phyloP scores from a whole-genome alignment of 352 stramenopile genomes.

The Phytopythium montanum region DNA sequence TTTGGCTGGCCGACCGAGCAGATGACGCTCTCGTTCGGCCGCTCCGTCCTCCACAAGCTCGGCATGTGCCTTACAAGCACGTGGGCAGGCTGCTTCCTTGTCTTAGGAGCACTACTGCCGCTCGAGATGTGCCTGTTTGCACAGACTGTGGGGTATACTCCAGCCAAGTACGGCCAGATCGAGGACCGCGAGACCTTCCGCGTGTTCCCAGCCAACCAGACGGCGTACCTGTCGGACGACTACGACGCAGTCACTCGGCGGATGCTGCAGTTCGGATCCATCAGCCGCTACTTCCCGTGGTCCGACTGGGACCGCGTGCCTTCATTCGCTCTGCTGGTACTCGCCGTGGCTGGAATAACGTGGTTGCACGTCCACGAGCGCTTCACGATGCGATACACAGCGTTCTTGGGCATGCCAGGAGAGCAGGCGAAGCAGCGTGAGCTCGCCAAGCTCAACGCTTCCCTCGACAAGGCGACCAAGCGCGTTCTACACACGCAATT shows the following conservation, averaged over 20 bases:
- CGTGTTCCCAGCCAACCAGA: slow-evolving; percentile 16
- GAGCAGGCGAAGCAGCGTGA: slow-evolving; percentile 2
- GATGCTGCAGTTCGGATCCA: slow-evolving; percentile 33
- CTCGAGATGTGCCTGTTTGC: slow-evolving; percentile 46
- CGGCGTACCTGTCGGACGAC: not conserved
- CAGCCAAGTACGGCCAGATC: slow-evolving; percentile 27
- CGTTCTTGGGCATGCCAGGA: slow-evolving; percentile 22
- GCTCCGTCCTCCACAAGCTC: slow-evolving; percentile 4
- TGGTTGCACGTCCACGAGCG: slow-evolving; percentile 39
- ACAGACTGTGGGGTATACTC: slow-evolving; percentile 39
- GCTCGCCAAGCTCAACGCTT: slow-evolving; percentile 16
- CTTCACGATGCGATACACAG: slow-evolving; percentile 31
- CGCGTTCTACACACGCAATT: slow-evolving; percentile 18
- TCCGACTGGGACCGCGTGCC: slow-evolving; percentile 43
- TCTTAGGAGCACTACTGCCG: slow-evolving; percentile 42
- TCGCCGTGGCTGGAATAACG: slow-evolving; percentile 13
- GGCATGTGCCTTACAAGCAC: slow-evolving; percentile 36
- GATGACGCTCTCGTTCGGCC: slow-evolving; percentile 15
- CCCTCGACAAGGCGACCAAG: slow-evolving; percentile 17
- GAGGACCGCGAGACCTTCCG: slow-evolving; percentile 21
- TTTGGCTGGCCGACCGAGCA: slow-evolving; percentile 40
- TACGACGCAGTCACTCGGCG: slow-evolving; percentile 12
- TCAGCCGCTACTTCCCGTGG: slow-evolving; percentile 46
- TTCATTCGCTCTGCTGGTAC: slow-evolving; percentile 22
- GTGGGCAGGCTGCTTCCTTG: slow-evolving; percentile 43